Base-by-base conservation (phyloP, 805 yeast species). In the Wickerhamomyces bovis region DNA sequence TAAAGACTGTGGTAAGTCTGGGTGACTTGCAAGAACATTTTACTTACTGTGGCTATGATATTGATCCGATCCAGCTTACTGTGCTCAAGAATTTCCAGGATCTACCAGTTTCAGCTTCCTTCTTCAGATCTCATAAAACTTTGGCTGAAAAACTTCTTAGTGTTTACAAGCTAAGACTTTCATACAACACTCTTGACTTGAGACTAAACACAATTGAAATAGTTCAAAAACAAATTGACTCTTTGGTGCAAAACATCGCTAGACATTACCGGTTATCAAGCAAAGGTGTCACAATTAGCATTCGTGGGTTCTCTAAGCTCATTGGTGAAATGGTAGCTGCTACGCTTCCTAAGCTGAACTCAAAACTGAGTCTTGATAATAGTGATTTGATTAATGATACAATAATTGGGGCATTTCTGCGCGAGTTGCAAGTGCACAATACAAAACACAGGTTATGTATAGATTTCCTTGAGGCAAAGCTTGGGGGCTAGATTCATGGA, bases 1-100 rank as follows among this genome's bases (percentile, higher is more conserved):
- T 58, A 60, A 42, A 62, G 58, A 33, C 83, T 73, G 53, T 69
- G 73, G 6, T 45, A 30, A 58, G 63, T 49, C 44, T 42, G 16
- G 49, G 40, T 10, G 40, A 39, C 6, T n/a, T 38, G 33, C 21
- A 25, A 12, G 42, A 39, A 8, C 43, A 39, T 1, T 31, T 73
- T 15, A 55, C 61, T 0, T 77, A 75, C 53, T 73, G 78, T 51
- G 81, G 75, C 0, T 54, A 71, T 11, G 53, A 67, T 4, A 64
- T 76, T 12, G 55, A 68, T 47, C 50, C 71, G 8, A 39, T 41
- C 2, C 53, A 46, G 7, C 56, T 76, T 15, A 62, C 68, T 8
- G 60, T 73, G 2, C 53, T 65, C 48, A 78, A 75, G 50, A 48
- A 49, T 4, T 50, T 55, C 13, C 63, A 58, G 4, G 38, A 8